These are phyloP conservation scores for Chaetothyriales sp. DNA, from an alignment of 2,329 filamentous ascomycete species.

Conservation along the genomic window DNA sequence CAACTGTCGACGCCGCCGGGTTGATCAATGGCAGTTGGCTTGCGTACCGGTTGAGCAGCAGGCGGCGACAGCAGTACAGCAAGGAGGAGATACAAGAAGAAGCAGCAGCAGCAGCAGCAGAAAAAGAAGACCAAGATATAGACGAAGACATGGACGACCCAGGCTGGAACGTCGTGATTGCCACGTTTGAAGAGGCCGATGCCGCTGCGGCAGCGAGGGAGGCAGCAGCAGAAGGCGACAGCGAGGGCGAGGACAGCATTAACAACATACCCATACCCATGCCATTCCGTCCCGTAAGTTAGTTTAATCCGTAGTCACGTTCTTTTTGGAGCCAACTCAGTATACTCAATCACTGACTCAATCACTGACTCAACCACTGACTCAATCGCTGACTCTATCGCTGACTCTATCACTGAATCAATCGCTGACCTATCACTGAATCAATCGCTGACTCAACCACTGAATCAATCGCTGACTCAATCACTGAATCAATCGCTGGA, in stretches of 20 bases:
- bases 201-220: neutral
- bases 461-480: no score
- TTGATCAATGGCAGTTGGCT: slow-evolving; percentile 28
- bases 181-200: slow-evolving; percentile 20
- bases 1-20: slow-evolving; percentile 23
- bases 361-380: no score
- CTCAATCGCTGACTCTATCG: no score
- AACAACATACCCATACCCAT: neutral
- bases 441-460: no score
- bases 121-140: slow-evolving; percentile 11
- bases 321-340: no score
- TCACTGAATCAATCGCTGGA: no score
- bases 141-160: slow-evolving; percentile 17
- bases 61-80: neutral
- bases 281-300: no score
- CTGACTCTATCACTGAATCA: no score
- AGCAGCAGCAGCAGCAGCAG: no score
- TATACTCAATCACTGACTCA: no score
- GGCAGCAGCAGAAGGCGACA: neutral
- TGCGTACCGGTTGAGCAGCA: slow-evolving; percentile 25
- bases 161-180: slow-evolving; percentile 21
- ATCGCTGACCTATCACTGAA: no score
- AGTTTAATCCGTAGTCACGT: no score
- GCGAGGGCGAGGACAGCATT: neutral
- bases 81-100: slow-evolving; percentile 9